Evolutionary conservation across 257 asterid genomes (phyloP).

Genomic region (Solanum ossicruentum): DNA sequence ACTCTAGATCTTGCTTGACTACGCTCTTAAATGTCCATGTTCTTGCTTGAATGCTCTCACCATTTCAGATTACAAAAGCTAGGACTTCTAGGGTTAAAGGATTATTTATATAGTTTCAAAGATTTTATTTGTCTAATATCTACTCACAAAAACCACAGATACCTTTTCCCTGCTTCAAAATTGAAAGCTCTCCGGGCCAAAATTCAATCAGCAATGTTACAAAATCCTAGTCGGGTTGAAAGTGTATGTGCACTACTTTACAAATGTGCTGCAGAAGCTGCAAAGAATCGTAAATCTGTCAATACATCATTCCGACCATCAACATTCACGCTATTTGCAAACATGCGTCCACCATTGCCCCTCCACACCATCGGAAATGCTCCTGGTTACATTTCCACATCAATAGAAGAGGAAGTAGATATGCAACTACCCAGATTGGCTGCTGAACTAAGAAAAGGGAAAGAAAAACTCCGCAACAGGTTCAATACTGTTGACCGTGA

Average conservation of each 20-base stretch:
- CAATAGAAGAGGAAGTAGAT: not conserved
- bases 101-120: too few species aligned
- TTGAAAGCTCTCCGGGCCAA: not conserved
- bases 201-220: not conserved
- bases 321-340: not conserved
- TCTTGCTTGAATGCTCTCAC: too few species aligned
- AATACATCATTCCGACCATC: not conserved
- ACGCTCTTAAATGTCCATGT: too few species aligned
- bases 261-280: not conserved
- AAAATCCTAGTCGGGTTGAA: not conserved
- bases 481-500: not conserved
- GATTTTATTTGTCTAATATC: too few species aligned
- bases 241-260: not conserved
- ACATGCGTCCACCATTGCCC: not conserved
- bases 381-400: not conserved
- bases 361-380: not conserved
- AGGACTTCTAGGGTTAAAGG: too few species aligned
- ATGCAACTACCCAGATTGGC: not conserved
- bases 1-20: too few species aligned
- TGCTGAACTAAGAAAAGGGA: not conserved
- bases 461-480: not conserved
- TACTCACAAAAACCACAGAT: not conserved
- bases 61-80: too few species aligned
- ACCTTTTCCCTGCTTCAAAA: not conserved
- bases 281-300: not conserved